These are phyloP conservation scores for Vigna trinervia DNA, from an alignment of 306 rosid species.

Conservation along the genomic window DNA sequence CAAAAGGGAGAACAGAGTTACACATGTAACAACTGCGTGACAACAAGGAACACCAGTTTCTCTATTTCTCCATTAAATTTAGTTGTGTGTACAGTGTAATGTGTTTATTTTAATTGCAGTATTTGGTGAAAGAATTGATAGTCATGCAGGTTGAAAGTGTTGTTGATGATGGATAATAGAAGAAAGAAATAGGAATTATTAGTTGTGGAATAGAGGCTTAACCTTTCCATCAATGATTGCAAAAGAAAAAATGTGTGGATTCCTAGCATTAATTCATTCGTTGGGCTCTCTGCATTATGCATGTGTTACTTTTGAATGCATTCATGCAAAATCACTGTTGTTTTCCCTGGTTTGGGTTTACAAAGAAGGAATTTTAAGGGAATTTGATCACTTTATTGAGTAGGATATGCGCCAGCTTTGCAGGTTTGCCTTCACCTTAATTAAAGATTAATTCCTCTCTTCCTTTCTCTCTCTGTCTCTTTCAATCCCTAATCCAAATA, in stretches of 20 bases:
- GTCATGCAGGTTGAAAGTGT: neutral
- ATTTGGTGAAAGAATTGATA: neutral
- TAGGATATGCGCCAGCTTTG: conserved; percentile 43
- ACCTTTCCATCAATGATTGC: conserved; percentile 46
- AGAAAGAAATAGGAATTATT: conserved; percentile 34
- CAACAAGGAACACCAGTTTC: no score
- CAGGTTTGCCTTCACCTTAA: conserved; percentile 3
- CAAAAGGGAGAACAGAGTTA: neutral
- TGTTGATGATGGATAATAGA: neutral
- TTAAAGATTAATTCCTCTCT: conserved; percentile 6
- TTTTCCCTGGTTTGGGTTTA: conserved; percentile 29
- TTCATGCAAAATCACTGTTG: conserved; percentile 28
- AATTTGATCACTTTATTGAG: conserved; percentile 40
- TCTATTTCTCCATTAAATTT: neutral
- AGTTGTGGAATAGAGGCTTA: conserved; percentile 36
- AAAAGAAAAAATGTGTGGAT: conserved; percentile 33
- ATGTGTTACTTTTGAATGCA: conserved; percentile 4
- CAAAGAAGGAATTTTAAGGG: conserved; percentile 17
- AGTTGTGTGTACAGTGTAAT: neutral
- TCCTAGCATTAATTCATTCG: conserved; percentile 32
- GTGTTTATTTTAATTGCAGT: neutral
- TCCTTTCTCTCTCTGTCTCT: neutral
- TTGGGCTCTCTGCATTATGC: conserved; percentile 12
- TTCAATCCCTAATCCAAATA: conserved; percentile 25
- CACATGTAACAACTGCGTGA: neutral